Evolutionary conservation across 2,329 filamentous ascomycete species (phyloP).

Genomic region (Sodiomyces alkalinus): DNA sequence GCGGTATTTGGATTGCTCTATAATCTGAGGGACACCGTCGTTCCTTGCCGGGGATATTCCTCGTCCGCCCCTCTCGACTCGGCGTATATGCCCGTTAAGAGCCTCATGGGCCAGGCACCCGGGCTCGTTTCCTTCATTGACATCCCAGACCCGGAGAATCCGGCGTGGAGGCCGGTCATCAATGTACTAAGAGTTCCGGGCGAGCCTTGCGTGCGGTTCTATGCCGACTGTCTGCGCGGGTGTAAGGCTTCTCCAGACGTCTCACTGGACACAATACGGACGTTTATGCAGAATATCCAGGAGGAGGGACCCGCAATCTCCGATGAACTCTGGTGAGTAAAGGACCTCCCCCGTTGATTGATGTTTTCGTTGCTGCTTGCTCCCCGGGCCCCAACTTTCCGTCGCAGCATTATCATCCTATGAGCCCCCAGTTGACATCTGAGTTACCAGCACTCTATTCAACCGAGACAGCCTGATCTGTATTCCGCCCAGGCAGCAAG

Average conservation of each 20-base stretch:
- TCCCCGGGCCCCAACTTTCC: too few relatives aligned
- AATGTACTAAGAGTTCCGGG: not conserved
- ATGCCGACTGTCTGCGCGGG: conserved; percentile 1
- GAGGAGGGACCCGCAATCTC: not conserved
- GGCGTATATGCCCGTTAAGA: too few relatives aligned
- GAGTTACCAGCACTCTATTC: too few relatives aligned
- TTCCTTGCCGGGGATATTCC: too few relatives aligned
- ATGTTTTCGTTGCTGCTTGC: too few relatives aligned
- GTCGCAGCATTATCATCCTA: too few relatives aligned
- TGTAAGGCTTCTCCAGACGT: not conserved
- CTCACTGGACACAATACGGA: not conserved
- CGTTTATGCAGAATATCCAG: not conserved
- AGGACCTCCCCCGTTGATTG: too few relatives aligned
- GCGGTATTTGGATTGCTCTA: too few relatives aligned
- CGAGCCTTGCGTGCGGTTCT: conserved; percentile 1
- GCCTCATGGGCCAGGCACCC: too few relatives aligned
- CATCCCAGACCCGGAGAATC: conserved; percentile 1
- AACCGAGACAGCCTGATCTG: conserved; percentile 1
- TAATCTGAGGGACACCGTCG: too few relatives aligned
- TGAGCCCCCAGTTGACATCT: too few relatives aligned
- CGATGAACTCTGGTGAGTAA: not conserved
- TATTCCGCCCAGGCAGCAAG: conserved; percentile 1
- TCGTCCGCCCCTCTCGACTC: too few relatives aligned
- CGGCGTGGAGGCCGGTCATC: conserved; percentile 1
- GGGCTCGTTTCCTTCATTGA: conserved; percentile 4